Conservation (phyloP, 305 asterid species). For the Ilex paraguariensis region DNA sequence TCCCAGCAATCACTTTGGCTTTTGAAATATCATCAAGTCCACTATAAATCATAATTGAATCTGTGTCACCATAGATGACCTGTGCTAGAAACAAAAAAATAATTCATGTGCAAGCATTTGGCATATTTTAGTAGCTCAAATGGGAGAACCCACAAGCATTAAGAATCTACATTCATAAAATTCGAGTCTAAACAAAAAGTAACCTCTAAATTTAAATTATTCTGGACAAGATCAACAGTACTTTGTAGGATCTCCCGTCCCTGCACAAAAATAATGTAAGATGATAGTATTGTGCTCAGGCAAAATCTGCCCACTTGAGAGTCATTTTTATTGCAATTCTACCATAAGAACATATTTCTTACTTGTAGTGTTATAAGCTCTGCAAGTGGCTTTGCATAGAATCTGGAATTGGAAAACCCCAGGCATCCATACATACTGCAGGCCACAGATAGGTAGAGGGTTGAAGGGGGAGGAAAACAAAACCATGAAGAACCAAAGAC, state of each 20-base stretch:
- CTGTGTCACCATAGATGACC: slow-evolving; percentile 99
- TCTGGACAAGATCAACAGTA: slow-evolving; percentile 95
- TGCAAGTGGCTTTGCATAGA: slow-evolving; percentile 92
- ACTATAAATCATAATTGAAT: slow-evolving; percentile 94
- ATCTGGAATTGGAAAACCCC: slow-evolving; percentile 94
- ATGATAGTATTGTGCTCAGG: slow-evolving; percentile 7
- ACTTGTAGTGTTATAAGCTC: slow-evolving; percentile 94
- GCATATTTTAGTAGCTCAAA: slow-evolving; percentile 9
- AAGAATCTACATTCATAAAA: background rate
- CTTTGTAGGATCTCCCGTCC: slow-evolving; percentile 97
- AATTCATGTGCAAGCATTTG: background rate
- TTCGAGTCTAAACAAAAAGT: background rate
- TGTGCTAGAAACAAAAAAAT: slow-evolving; percentile 35
- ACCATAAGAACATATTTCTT: slow-evolving; percentile 17
- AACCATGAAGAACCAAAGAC: too few relatives aligned
- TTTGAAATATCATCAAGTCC: slow-evolving; percentile 92
- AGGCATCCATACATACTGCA: slow-evolving; percentile 96
- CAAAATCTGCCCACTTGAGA: too few relatives aligned
- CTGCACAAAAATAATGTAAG: slow-evolving; percentile 38
- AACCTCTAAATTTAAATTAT: slow-evolving; percentile 83
- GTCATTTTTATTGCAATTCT: background rate
- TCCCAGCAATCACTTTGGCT: slow-evolving; percentile 75
- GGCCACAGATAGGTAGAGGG: too few relatives aligned
- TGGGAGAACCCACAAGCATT: slow-evolving; percentile 11
- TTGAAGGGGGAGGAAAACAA: too few relatives aligned